A percentile compares a stretch with the other conserved stretches of the same genome.
Evolutionary conservation across 2,329 filamentous ascomycete species (phyloP).

Genomic region (Microsporum ferrugineum): DNA sequence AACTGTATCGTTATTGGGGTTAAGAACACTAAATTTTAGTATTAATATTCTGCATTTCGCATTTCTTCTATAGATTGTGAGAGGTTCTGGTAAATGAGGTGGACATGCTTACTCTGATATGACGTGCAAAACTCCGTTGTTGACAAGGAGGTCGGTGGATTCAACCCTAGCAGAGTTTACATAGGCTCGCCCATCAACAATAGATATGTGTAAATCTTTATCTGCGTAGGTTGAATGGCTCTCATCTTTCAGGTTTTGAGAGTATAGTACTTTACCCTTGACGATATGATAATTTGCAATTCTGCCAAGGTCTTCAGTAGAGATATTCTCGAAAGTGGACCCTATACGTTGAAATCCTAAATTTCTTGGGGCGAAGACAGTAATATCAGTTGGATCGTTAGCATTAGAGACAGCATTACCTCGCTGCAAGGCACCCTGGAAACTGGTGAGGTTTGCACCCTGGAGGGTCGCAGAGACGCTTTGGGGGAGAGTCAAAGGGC

Average conservation of each 20-base stretch:
- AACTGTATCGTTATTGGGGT: conserved; percentile 41
- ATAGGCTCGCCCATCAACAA: conserved; percentile 34
- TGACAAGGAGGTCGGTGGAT: conserved; percentile 39
- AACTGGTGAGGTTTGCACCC: conserved; percentile 36
- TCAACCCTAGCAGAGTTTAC: conserved; percentile 45
- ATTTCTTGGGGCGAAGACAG: conserved; percentile 14
- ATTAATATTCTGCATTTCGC: background rate
- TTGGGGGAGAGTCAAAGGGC: conserved; percentile 37
- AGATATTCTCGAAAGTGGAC: conserved; percentile 11
- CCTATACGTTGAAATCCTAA: conserved; percentile 11
- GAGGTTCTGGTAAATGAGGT: background rate
- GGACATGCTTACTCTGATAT: conserved; percentile 42
- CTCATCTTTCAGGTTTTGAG: conserved; percentile 33
- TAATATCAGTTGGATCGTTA: conserved; percentile 31
- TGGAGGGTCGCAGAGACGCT: conserved; percentile 34
- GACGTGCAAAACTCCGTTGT: conserved; percentile 48
- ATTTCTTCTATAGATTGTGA: too few relatives aligned
- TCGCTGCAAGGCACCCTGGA: conserved; percentile 37
- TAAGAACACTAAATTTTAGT: conserved; percentile 39
- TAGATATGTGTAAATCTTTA: conserved; percentile 36
- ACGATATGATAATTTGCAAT: conserved; percentile 57
- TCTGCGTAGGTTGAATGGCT: conserved; percentile 33
- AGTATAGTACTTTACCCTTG: conserved; percentile 45
- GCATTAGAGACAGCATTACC: conserved; percentile 29
- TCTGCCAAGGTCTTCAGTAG: conserved; percentile 34